phyloP scores from a whole-genome alignment of 768 basidiomycete genomes.

The Mycena epipterygia region DNA sequence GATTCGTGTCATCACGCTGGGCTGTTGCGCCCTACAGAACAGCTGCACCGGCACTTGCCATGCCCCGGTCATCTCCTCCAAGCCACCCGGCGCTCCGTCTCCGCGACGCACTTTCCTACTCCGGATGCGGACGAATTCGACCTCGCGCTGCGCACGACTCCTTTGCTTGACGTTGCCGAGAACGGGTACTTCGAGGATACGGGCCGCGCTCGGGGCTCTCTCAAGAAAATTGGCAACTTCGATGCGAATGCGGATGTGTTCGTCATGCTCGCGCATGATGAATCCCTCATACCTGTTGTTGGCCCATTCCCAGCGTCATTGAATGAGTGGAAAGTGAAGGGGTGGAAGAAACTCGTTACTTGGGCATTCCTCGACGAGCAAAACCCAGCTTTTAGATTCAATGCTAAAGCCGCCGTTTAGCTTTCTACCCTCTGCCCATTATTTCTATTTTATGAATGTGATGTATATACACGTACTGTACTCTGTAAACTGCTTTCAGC shows the following conservation, averaged over 20 bases:
- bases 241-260: constrained; percentile 38
- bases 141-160: constrained; percentile 21
- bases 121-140: constrained; percentile 17
- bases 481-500: too few relatives aligned
- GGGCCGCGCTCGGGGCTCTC: constrained; percentile 20
- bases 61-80: constrained; percentile 27
- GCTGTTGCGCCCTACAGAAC: constrained; percentile 30
- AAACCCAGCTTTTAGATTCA: constrained; percentile 25
- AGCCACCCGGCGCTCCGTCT: constrained; percentile 20
- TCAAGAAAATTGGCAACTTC: constrained; percentile 24
- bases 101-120: constrained; percentile 19
- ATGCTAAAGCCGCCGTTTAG: background rate
- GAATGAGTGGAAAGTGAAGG: constrained; percentile 36
- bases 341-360: constrained; percentile 33
- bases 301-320: constrained; percentile 25
- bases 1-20: constrained; percentile 37
- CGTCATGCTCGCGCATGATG: constrained; percentile 36
- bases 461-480: too few relatives aligned
- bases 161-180: constrained; percentile 17
- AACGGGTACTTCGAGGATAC: constrained; percentile 25
- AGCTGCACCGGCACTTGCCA: constrained; percentile 17
- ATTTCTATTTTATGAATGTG: too few relatives aligned
- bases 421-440: too few relatives aligned
- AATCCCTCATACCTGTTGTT: constrained; percentile 25
- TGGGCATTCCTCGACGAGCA: constrained; percentile 37